A percentile compares a stretch with the other conserved stretches of the same genome.
Conservation (phyloP, 202 grass and related monocot species). For the Zoysia matrella region DNA sequence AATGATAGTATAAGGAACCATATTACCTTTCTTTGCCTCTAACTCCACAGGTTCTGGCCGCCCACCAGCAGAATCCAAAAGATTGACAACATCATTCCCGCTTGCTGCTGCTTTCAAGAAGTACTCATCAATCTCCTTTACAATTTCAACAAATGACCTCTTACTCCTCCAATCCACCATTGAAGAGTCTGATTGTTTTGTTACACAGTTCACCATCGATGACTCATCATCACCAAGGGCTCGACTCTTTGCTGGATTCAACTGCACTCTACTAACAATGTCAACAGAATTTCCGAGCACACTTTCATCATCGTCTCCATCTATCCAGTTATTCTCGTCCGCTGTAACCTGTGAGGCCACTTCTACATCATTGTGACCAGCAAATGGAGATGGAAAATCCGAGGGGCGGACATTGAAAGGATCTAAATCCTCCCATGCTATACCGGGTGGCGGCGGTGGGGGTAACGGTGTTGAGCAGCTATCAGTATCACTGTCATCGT, state of each 20-base stretch:
- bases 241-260: conserved; percentile 46
- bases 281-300: conserved; percentile 35
- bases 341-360: conserved; percentile 45
- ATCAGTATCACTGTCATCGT: conserved; percentile 62
- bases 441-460: conserved; percentile 62
- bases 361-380: conserved; percentile 44
- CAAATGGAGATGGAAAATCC: conserved; percentile 58
- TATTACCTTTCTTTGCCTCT: conserved; percentile 76
- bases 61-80: conserved; percentile 75
- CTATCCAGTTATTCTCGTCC: conserved; percentile 76
- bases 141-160: conserved; percentile 67
- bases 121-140: conserved; percentile 91
- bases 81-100: conserved; percentile 71
- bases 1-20: conserved; percentile 3
- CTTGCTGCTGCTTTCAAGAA: conserved; percentile 93
- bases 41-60: conserved; percentile 51
- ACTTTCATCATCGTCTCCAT: conserved; percentile 67
- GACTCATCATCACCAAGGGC: conserved; percentile 56
- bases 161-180: conserved; percentile 56
- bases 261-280: conserved; percentile 35
- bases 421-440: conserved; percentile 71
- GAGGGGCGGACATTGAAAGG: conserved; percentile 53
- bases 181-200: conserved; percentile 72
- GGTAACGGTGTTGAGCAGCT: conserved; percentile 79
- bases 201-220: conserved; percentile 63